Conservation (phyloP, 106 monocot genomes). For the Dactylorhiza incarnata region DNA sequence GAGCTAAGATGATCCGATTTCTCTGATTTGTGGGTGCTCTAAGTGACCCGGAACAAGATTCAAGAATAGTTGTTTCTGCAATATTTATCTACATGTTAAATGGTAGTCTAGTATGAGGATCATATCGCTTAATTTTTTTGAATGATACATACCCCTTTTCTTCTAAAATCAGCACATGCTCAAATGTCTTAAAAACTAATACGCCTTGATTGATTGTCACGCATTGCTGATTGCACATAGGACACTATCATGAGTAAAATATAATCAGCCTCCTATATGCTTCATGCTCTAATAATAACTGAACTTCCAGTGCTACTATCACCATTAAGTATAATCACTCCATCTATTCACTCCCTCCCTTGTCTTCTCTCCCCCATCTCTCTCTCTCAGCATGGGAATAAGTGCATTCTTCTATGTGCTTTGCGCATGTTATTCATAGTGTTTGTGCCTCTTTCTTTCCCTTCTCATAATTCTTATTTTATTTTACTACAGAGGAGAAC, state of each 20-base stretch:
- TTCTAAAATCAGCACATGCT: too few relatives aligned
- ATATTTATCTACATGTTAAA: not conserved
- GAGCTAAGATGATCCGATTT: too few relatives aligned
- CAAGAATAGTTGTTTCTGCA: not conserved
- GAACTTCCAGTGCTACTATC: not conserved
- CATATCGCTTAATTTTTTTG: not conserved
- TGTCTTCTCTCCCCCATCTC: too few relatives aligned
- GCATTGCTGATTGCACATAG: not conserved
- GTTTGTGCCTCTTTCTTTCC: not conserved
- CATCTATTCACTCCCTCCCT: too few relatives aligned
- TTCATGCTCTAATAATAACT: not conserved
- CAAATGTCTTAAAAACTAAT: too few relatives aligned
- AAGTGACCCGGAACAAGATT: too few relatives aligned
- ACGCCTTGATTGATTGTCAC: too few relatives aligned
- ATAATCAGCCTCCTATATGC: not conserved
- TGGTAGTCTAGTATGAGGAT: not conserved
- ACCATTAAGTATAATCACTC: too few relatives aligned
- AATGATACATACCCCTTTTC: too few relatives aligned
- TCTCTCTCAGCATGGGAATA: not conserved
- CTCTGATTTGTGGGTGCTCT: too few relatives aligned
- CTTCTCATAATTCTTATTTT: not conserved
- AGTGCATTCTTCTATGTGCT: not conserved
- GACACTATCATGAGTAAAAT: not conserved
- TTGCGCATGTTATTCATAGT: not conserved
- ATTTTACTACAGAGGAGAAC: slow-evolving; percentile 63